phyloP scores from a whole-genome alignment of 164 flowering plant genomes.

The Dillenia turbinata region DNA sequence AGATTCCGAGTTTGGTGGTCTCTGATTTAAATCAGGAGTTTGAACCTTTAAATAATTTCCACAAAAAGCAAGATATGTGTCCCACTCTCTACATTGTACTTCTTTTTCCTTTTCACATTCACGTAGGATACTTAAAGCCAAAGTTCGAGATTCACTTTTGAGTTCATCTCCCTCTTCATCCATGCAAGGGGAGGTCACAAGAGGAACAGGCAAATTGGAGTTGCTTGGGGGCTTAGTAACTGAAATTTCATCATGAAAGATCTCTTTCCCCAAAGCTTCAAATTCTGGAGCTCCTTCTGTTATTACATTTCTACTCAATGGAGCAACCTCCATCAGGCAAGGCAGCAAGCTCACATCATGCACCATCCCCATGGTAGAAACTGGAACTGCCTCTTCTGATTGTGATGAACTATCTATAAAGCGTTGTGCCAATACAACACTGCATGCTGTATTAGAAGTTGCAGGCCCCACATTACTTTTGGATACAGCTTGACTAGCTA shows the following conservation, averaged over 20 bases:
- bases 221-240: conserved; percentile 1
- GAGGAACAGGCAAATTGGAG: conserved; percentile 8
- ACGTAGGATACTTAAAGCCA: background rate
- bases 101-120: too few species aligned
- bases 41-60: conserved; percentile 12
- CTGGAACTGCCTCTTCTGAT: background rate
- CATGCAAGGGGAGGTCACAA: conserved; percentile 8
- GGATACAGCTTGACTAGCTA: too few species aligned
- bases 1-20: conserved; percentile 13
- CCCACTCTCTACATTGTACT: too few species aligned
- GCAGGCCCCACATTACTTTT: too few species aligned
- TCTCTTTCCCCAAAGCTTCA: conserved; percentile 4
- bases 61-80: background rate
- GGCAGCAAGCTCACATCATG: conserved; percentile 5
- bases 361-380: conserved; percentile 4
- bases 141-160: conserved; percentile 9
- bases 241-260: conserved; percentile 6
- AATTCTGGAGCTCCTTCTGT: conserved; percentile 1
- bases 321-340: background rate
- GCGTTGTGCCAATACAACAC: too few species aligned
- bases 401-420: too few species aligned
- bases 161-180: conserved; percentile 6
- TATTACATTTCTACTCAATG: too few species aligned
- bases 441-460: too few species aligned
- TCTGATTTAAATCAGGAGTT: conserved; percentile 12